Conservation (phyloP, 2,329 filamentous ascomycete genomes). For the Dryadomyces quercivorus region DNA sequence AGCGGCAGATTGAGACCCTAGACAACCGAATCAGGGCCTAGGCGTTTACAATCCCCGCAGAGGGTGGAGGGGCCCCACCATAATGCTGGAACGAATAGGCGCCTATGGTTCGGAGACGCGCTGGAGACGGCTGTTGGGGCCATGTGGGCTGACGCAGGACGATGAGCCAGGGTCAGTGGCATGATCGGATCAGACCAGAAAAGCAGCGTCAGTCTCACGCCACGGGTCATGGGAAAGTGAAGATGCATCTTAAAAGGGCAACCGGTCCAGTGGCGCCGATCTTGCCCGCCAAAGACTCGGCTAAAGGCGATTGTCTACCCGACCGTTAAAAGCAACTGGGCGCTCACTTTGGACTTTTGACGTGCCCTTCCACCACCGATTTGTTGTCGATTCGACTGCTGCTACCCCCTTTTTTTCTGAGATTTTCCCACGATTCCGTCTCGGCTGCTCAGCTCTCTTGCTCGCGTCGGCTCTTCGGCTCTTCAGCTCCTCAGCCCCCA, state of each 20-base stretch:
- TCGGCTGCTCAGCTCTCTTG: not conserved
- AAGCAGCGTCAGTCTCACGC: not conserved
- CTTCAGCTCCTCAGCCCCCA: not conserved
- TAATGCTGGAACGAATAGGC: not conserved
- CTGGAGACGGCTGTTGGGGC: not conserved
- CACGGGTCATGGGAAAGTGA: not conserved
- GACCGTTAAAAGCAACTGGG: not conserved
- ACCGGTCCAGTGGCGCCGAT: not conserved
- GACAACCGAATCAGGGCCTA: not conserved
- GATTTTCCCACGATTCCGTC: too few species aligned
- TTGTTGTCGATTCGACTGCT: too few species aligned
- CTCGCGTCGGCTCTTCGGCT: not conserved
- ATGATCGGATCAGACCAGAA: slow-evolving; percentile 1
- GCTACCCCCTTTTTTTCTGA: too few species aligned
- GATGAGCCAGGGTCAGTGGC: not conserved
- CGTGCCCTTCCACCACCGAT: too few species aligned
- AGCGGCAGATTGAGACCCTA: not conserved
- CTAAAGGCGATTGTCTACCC: not conserved
- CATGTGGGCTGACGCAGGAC: not conserved
- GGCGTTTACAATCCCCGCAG: not conserved
- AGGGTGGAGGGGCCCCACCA: too few species aligned
- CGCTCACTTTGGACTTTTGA: not conserved
- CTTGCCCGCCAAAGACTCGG: not conserved
- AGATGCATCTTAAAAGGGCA: not conserved
- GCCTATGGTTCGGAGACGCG: not conserved